Conservation (phyloP, 2,329 filamentous ascomycete species). For the Onygenales sp. region DNA sequence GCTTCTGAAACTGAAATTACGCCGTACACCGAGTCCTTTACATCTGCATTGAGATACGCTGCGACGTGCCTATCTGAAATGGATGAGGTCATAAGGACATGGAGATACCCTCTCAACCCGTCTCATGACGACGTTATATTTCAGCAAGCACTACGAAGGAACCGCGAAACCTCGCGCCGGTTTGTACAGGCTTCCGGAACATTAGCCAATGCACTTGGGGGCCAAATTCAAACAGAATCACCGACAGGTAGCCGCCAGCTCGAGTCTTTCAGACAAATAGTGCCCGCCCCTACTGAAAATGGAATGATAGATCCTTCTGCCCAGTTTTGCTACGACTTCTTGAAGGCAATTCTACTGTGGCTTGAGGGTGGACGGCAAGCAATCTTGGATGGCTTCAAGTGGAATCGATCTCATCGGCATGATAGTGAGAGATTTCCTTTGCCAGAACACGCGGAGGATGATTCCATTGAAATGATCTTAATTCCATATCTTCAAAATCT, state of each 20-base stretch:
- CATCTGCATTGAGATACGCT: conserved; percentile 33
- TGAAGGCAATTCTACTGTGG: conserved; percentile 55
- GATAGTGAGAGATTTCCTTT: conserved; percentile 43
- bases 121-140: conserved; percentile 41
- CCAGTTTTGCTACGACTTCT: conserved; percentile 55
- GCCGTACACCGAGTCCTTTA: conserved; percentile 30
- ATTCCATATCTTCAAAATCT: conserved; percentile 50
- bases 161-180: conserved; percentile 47
- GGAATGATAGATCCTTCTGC: conserved; percentile 30
- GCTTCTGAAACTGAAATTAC: conserved; percentile 20
- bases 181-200: conserved; percentile 56
- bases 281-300: conserved; percentile 37
- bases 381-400: conserved; percentile 49
- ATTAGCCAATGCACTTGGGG: conserved; percentile 47
- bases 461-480: conserved; percentile 47
- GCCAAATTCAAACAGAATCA: conserved; percentile 37
- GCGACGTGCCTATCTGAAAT: conserved; percentile 45
- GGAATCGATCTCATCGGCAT: conserved; percentile 29
- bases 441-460: conserved; percentile 38
- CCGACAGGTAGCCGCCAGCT: conserved; percentile 28
- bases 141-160: conserved; percentile 47
- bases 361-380: conserved; percentile 48
- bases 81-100: conserved; percentile 44
- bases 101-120: conserved; percentile 53
- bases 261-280: conserved; percentile 40